These are phyloP conservation scores for Saccharomycopsis capsularis DNA, from an alignment of 805 yeast species.

Conservation along the genomic window DNA sequence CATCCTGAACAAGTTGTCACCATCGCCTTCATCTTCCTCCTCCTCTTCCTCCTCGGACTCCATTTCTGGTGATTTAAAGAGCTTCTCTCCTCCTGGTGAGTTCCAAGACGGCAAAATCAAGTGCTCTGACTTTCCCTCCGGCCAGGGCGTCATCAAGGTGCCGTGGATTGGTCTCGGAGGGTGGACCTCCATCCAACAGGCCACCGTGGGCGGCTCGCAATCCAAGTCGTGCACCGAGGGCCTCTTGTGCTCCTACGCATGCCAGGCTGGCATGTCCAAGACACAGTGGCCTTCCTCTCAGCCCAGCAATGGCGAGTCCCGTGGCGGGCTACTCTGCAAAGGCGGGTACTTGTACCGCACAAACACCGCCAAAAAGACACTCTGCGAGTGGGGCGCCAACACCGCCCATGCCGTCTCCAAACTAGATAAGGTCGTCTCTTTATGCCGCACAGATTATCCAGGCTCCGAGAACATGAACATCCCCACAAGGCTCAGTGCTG, in stretches of 20 bases:
- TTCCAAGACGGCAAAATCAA: slow-evolving; percentile 65
- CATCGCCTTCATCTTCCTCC: slow-evolving; percentile 20
- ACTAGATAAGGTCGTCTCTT: slow-evolving; percentile 60
- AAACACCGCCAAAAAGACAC: slow-evolving; percentile 41
- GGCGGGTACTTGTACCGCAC: slow-evolving; percentile 60
- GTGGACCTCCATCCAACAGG: slow-evolving; percentile 47
- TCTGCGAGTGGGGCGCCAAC: slow-evolving; percentile 68
- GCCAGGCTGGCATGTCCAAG: slow-evolving; percentile 76
- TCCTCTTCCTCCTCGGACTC: slow-evolving; percentile 30
- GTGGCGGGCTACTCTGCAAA: slow-evolving; percentile 63
- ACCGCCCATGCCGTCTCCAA: slow-evolving; percentile 64
- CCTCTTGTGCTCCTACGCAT: slow-evolving; percentile 68
- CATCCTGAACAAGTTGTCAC: not conserved
- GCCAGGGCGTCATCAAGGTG: slow-evolving; percentile 60
- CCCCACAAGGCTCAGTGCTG: slow-evolving; percentile 77
- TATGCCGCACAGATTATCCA: slow-evolving; percentile 98
- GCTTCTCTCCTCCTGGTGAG: slow-evolving; percentile 42
- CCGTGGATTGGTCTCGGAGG: slow-evolving; percentile 49
- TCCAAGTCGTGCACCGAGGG: slow-evolving; percentile 57
- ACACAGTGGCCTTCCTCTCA: slow-evolving; percentile 71
- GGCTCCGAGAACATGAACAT: slow-evolving; percentile 98
- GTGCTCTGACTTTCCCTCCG: slow-evolving; percentile 65
- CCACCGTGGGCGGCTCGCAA: slow-evolving; percentile 50
- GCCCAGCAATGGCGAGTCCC: slow-evolving; percentile 61
- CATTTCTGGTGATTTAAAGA: slow-evolving; percentile 46